Base-by-base conservation (phyloP, 192 early-diverging fungal species). In the Entomortierella lignicola region DNA sequence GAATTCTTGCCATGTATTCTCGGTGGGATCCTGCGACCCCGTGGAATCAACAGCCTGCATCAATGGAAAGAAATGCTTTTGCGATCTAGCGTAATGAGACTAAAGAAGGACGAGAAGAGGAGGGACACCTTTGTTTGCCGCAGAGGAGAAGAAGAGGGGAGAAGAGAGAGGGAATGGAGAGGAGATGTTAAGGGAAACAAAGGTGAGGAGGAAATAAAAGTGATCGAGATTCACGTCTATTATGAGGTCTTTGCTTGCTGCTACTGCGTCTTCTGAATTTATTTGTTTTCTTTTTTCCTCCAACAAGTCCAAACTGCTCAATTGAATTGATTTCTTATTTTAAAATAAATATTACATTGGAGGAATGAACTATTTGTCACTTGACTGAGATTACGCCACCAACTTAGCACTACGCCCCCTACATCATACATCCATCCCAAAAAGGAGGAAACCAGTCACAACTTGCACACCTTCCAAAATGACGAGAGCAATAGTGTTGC, bases 1-100 rank as follows among this genome's bases (percentile, higher is more conserved):
- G 67, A 83, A 87, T 71, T 82, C 66, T 63, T 81, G 84, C 91
- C 91, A 92, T 52, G 85, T 66, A 58, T 88, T 84, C 30, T 81
- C 85, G 54, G 72, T 62, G 54, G 72, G 72, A 66, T 77, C 72
- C 34, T 77, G 72, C 27, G 72, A 77, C 65, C 72, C 72, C 47
- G 65, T 41, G 29, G 65, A 56, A 47, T 67, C 65, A 20, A 52
- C 21, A 31, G 72, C 60, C 65, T 74, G 63, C 63, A 77, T 77
- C 41, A 30, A 63, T 30, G 48, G 12, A 25, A 13, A n/a, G 12
- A 32, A 51, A 47, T 47, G 44, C n/a, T n/a, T n/a, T n/a, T n/a
- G 15, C 2, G 44, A 12, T 47, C 20, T 47, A 12, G 20, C 15
- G 20, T 4, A 15, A 47, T 20, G 6, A 21, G 26, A 8, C 54